Percentiles rank a stretch among this genome's conserved stretches.
phyloP scores from a whole-genome alignment of 108 stramenopile species.

The Conticribra guillardii region DNA sequence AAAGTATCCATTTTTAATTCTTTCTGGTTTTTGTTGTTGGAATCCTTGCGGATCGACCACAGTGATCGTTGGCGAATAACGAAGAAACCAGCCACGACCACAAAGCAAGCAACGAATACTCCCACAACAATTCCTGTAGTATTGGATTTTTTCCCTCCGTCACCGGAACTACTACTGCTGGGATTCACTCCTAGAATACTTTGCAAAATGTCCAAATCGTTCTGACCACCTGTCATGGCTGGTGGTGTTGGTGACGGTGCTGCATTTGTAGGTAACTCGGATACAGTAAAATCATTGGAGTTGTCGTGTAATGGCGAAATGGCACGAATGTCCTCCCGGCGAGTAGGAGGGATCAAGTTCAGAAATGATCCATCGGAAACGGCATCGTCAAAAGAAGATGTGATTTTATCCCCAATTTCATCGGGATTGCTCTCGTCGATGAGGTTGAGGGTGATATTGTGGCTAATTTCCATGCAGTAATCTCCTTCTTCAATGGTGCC shows the following conservation, averaged over 20 bases:
- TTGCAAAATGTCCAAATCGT: neutral
- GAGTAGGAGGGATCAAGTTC: neutral
- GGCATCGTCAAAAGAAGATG: neutral
- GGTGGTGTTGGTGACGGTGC: neutral
- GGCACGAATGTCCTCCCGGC: neutral
- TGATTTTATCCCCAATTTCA: neutral
- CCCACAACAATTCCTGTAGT: neutral
- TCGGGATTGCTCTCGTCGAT: neutral
- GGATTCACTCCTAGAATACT: neutral
- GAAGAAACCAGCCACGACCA: neutral
- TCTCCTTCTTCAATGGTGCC: neutral
- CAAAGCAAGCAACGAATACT: neutral
- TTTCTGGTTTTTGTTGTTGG: neutral
- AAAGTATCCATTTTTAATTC: neutral
- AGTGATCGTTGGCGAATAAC: neutral
- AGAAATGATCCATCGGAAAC: neutral
- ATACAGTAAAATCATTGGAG: neutral
- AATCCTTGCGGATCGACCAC: neutral
- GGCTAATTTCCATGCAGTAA: neutral
- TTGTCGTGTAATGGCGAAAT: neutral
- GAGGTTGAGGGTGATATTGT: neutral
- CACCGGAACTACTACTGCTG: neutral
- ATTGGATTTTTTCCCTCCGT: neutral
- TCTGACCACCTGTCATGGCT: neutral
- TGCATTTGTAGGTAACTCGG: neutral